Conservation (phyloP, 2,329 filamentous ascomycete species). For the Diaporthe sp. region DNA sequence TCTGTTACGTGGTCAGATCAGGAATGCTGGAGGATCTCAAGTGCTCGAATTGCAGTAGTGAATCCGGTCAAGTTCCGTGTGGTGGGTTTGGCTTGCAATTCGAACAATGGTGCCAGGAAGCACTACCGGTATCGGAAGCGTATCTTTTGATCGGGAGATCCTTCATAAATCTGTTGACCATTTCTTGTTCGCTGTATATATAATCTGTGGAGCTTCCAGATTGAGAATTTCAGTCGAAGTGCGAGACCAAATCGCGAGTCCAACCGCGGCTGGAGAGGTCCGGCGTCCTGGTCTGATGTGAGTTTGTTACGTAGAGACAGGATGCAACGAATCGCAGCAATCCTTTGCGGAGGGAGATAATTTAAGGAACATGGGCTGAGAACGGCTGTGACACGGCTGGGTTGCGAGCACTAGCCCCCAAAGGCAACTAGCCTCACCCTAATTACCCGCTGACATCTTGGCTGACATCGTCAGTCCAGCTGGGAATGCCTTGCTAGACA, state of each 20-base stretch:
- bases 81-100: background rate
- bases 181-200: background rate
- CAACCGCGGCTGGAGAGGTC: background rate
- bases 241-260: background rate
- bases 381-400: background rate
- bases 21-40: background rate
- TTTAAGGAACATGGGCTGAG: background rate
- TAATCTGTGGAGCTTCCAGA: background rate
- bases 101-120: background rate
- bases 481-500: background rate
- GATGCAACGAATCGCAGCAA: background rate
- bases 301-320: background rate
- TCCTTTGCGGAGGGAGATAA: background rate
- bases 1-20: background rate
- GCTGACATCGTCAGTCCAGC: slow-evolving; percentile 10
- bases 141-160: too few species aligned
- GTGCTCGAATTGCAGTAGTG: background rate
- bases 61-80: background rate
- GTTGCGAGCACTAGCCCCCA: background rate
- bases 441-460: background rate
- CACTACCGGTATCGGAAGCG: background rate
- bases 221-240: background rate
- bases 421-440: background rate
- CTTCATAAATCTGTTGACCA: too few species aligned
- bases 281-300: background rate